These are phyloP conservation scores for Agrocybe praecox DNA, from an alignment of 768 basidiomycete species.

Conservation along the genomic window DNA sequence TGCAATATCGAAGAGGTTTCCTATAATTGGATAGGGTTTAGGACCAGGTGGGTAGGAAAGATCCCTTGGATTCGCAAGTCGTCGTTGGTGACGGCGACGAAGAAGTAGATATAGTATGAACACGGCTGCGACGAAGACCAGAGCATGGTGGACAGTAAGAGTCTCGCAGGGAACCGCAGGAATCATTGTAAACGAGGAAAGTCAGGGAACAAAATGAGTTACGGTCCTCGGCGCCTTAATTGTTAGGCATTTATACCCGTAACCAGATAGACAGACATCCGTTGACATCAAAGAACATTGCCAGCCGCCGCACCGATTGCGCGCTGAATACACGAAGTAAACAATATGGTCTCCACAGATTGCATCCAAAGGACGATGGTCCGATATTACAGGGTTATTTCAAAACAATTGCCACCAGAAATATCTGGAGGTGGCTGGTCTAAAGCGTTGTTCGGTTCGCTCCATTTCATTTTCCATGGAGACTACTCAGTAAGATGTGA, in stretches of 20 bases:
- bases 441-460: neutral
- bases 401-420: neutral
- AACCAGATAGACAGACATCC: neutral
- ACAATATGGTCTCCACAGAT: neutral
- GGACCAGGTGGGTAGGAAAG: slow-evolving; percentile 59
- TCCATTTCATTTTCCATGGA: neutral
- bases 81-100: slow-evolving; percentile 10
- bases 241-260: neutral
- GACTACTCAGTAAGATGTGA: neutral
- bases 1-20: slow-evolving; percentile 53
- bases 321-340: neutral
- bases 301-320: neutral
- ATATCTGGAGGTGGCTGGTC: neutral
- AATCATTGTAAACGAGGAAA: neutral
- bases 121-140: slow-evolving; percentile 5
- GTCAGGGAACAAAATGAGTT: neutral
- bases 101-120: slow-evolving; percentile 9
- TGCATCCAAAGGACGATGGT: neutral
- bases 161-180: neutral
- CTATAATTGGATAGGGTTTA: slow-evolving; percentile 50
- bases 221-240: neutral
- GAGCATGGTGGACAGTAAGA: neutral
- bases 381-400: neutral
- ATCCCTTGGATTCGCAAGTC: slow-evolving; percentile 22
- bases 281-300: neutral